phyloP scores from a whole-genome alignment of 129 eudicot genomes.

The Helianthus tuberosus region DNA sequence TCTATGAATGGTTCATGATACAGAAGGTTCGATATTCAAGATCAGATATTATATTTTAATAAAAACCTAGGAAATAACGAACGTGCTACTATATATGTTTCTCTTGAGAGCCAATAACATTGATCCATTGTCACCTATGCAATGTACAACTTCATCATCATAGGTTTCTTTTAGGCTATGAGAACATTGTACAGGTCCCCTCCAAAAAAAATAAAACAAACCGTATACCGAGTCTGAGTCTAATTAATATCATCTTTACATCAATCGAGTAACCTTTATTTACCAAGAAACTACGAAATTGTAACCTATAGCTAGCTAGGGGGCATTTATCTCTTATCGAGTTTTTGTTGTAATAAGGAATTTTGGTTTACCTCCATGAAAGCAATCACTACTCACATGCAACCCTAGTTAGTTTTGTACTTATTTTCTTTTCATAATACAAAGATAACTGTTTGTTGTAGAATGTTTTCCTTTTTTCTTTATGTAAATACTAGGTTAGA shows the following conservation, averaged over 20 bases:
- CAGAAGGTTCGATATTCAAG: constrained; percentile 12
- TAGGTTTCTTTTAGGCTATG: constrained; percentile 36
- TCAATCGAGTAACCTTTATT: constrained; percentile 7
- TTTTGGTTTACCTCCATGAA: too few relatives aligned
- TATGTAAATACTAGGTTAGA: too few relatives aligned
- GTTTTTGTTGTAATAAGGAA: background rate
- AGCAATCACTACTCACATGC: too few relatives aligned
- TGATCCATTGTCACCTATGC: constrained; percentile 41
- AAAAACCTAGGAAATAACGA: constrained; percentile 38
- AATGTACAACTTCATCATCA: constrained; percentile 30
- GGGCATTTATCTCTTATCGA: background rate
- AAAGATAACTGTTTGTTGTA: too few relatives aligned
- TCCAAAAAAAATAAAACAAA: constrained; percentile 19
- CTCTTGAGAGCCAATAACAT: constrained; percentile 34
- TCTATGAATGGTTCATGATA: constrained; percentile 27
- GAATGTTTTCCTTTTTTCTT: too few relatives aligned
- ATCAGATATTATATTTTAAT: constrained; percentile 32
- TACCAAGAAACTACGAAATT: constrained; percentile 17
- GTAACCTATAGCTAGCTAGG: background rate
- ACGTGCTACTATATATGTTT: constrained; percentile 17
- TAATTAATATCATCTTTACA: constrained; percentile 11
- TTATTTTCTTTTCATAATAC: too few relatives aligned
- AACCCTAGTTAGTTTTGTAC: too few relatives aligned
- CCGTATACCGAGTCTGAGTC: background rate
- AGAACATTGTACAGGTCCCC: constrained; percentile 23